phyloP scores from a whole-genome alignment of 257 asterid genomes.

The Paulownia fortunei region DNA sequence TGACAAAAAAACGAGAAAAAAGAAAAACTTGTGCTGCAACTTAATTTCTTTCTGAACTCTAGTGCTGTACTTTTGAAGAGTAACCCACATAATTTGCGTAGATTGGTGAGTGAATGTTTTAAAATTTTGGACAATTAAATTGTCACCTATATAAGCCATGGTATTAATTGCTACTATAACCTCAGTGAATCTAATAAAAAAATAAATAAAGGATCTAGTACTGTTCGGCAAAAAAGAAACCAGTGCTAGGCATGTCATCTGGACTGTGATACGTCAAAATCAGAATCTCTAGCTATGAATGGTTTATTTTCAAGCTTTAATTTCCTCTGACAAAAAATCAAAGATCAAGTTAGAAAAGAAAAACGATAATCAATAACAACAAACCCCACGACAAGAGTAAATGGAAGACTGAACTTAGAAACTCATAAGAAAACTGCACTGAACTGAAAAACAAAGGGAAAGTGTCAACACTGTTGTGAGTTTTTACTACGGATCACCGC shows the following conservation, averaged over 20 bases:
- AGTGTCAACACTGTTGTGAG: constrained; percentile 29
- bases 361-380: constrained; percentile 23
- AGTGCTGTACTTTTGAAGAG: too few relatives aligned
- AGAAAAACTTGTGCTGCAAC: too few relatives aligned
- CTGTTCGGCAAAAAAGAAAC: constrained; percentile 34
- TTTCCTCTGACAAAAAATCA: constrained; percentile 55
- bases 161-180: not conserved
- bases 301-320: constrained; percentile 41
- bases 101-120: not conserved
- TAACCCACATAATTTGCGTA: not conserved
- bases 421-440: constrained; percentile 26
- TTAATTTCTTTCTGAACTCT: too few relatives aligned
- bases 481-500: constrained; percentile 23
- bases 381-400: constrained; percentile 11
- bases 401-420: not conserved
- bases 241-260: constrained; percentile 47
- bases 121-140: not conserved
- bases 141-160: too few relatives aligned
- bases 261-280: constrained; percentile 58
- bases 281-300: constrained; percentile 58
- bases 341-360: constrained; percentile 31
- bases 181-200: not conserved
- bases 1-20: too few relatives aligned
- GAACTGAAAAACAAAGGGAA: constrained; percentile 22
- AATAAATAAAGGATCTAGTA: not conserved